A percentile compares a stretch with the other conserved stretches of the same genome.
Evolutionary conservation across 2,329 filamentous ascomycete genomes (phyloP).

Genomic region (Dothideomycetidae sp.): DNA sequence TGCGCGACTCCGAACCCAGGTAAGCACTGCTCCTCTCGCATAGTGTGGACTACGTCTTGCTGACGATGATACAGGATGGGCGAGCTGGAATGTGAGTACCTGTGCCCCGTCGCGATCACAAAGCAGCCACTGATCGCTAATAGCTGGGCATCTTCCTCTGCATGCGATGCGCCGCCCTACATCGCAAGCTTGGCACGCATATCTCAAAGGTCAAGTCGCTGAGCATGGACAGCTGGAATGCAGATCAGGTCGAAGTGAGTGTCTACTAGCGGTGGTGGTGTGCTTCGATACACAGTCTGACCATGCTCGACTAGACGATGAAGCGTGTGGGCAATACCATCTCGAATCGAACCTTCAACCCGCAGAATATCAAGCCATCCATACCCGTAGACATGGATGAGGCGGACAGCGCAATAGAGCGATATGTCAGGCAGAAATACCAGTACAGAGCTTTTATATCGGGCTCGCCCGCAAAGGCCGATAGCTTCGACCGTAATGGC

Average conservation of each 20-base stretch:
- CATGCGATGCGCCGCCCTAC: conserved; percentile 96
- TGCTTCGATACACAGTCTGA: conserved; percentile 22
- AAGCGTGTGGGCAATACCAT: conserved; percentile 73
- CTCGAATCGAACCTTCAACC: conserved; percentile 83
- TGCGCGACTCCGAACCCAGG: conserved; percentile 85
- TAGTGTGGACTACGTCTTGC: conserved; percentile 11
- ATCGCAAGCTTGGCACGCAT: conserved; percentile 88
- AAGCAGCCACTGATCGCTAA: too few relatives aligned
- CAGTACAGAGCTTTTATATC: conserved; percentile 45
- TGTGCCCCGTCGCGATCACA: too few relatives aligned
- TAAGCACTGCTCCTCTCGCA: too few relatives aligned
- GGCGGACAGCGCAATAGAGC: conserved; percentile 85
- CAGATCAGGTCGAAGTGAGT: conserved; percentile 84
- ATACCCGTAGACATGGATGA: conserved; percentile 86
- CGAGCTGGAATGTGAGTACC: conserved; percentile 78
- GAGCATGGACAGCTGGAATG: conserved; percentile 96
- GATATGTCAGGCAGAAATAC: conserved; percentile 91
- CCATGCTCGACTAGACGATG: conserved; percentile 55
- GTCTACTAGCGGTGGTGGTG: conserved; percentile 33
- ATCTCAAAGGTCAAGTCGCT: conserved; percentile 98
- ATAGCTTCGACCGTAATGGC: conserved; percentile 35
- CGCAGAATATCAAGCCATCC: conserved; percentile 65
- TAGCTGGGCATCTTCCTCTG: conserved; percentile 92
- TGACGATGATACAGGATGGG: conserved; percentile 55
- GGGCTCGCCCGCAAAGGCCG: background rate